Evolutionary conservation across 2,329 filamentous ascomycete species (phyloP).

Genomic region (Zymoseptoria pseudotritici): DNA sequence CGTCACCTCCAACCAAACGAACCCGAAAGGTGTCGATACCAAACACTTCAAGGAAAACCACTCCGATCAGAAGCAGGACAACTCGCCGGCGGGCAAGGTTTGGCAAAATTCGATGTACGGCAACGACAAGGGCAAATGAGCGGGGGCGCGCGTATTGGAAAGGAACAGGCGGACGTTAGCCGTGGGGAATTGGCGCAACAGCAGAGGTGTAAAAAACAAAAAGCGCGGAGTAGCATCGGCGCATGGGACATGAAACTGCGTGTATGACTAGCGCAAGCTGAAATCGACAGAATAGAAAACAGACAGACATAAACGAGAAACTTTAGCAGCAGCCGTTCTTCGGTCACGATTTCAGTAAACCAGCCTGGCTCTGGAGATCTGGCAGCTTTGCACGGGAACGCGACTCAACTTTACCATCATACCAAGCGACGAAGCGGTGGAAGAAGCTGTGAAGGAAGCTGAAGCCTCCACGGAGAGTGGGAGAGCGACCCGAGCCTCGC

Average conservation of each 20-base stretch:
- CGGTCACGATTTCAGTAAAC: too few species aligned
- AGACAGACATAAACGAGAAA: background rate
- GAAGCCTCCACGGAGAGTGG: too few species aligned
- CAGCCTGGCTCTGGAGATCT: too few species aligned
- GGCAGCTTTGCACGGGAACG: too few species aligned
- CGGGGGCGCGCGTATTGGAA: background rate
- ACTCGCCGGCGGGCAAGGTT: slow-evolving; percentile 17
- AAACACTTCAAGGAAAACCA: slow-evolving; percentile 27
- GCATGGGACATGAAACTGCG: background rate
- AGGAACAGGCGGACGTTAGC: background rate
- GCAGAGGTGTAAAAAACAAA: background rate
- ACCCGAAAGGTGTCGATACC: slow-evolving; percentile 27
- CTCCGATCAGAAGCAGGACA: slow-evolving; percentile 23
- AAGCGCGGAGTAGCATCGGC: background rate
- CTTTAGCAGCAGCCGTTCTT: background rate
- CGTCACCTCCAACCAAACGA: slow-evolving; percentile 17
- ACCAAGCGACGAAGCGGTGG: too few species aligned
- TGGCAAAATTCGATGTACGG: slow-evolving; percentile 29
- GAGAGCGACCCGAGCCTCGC: too few species aligned
- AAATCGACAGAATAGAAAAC: background rate
- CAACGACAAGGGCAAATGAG: slow-evolving; percentile 30
- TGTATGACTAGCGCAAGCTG: background rate
- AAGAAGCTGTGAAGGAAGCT: too few species aligned
- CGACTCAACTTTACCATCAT: too few species aligned
- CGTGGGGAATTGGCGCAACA: background rate